Evolutionary conservation across 1,284 basidiomycete species (phyloP).

Genomic region (Ustilago tritici): DNA sequence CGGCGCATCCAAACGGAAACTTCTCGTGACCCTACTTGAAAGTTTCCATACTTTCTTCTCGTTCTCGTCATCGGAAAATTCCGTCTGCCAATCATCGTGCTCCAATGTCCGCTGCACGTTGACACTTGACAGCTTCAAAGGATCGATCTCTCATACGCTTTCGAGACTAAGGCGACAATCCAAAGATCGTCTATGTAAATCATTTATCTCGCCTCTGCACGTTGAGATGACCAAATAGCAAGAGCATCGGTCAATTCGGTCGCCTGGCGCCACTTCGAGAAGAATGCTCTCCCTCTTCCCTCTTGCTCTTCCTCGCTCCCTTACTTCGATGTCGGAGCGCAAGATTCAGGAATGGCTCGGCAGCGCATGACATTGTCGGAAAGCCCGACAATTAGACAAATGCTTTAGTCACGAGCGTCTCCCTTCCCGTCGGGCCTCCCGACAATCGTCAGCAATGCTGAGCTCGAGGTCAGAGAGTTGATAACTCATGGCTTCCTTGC

Average conservation of each 20-base stretch:
- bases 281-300: neutral
- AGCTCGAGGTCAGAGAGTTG: neutral
- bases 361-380: neutral
- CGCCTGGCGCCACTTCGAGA: constrained; percentile 5
- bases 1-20: constrained; percentile 3
- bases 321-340: neutral
- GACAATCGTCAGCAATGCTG: neutral
- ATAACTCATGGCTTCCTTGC: constrained; percentile 2
- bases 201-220: constrained; percentile 12
- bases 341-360: neutral
- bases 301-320: neutral
- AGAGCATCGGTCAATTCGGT: constrained; percentile 16
- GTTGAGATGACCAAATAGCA: neutral
- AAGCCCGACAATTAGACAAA: neutral
- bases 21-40: constrained; percentile 21
- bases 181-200: constrained; percentile 17
- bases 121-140: constrained; percentile 17
- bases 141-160: neutral
- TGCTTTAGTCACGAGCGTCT: neutral
- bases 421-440: neutral
- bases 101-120: constrained; percentile 21
- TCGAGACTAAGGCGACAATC: constrained; percentile 1
- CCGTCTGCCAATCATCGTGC: constrained; percentile 24
- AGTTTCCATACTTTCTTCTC: neutral
- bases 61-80: constrained; percentile 23